A percentile compares a stretch with the other conserved stretches of the same genome.
Evolutionary conservation across 768 basidiomycete species (phyloP).

Genomic region (Suillus bovinus): DNA sequence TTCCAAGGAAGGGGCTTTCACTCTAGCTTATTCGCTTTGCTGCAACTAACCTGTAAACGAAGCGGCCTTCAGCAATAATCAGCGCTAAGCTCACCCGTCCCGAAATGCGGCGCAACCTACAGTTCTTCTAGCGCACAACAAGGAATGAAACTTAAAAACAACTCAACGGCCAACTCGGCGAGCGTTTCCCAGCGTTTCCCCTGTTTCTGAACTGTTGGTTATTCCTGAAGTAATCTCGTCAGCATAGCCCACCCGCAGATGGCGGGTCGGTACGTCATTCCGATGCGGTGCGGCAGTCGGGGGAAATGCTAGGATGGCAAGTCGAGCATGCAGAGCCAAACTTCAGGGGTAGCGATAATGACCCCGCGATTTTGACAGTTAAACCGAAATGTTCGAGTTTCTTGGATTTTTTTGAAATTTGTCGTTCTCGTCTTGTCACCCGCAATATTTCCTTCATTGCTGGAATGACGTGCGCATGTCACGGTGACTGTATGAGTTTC

Average conservation of each 20-base stretch:
- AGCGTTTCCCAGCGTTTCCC: neutral
- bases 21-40: no score
- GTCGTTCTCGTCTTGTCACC: no score
- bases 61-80: no score
- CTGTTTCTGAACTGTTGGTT: neutral
- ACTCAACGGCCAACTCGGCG: neutral
- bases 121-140: neutral
- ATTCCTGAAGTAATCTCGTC: neutral
- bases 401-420: no score
- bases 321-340: neutral
- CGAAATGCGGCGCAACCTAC: no score
- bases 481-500: neutral
- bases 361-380: conserved; percentile 3
- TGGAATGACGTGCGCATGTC: neutral
- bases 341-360: neutral
- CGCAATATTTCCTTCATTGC: neutral
- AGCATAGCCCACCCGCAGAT: neutral
- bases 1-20: neutral
- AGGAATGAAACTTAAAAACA: neutral
- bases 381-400: neutral
- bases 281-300: neutral
- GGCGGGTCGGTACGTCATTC: conserved; percentile 2
- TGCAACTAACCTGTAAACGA: no score
- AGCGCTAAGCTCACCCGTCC: no score
- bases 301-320: neutral